Evolutionary conservation across 768 basidiomycete genomes (phyloP).

Genomic region (Russula griseocarnosa): DNA sequence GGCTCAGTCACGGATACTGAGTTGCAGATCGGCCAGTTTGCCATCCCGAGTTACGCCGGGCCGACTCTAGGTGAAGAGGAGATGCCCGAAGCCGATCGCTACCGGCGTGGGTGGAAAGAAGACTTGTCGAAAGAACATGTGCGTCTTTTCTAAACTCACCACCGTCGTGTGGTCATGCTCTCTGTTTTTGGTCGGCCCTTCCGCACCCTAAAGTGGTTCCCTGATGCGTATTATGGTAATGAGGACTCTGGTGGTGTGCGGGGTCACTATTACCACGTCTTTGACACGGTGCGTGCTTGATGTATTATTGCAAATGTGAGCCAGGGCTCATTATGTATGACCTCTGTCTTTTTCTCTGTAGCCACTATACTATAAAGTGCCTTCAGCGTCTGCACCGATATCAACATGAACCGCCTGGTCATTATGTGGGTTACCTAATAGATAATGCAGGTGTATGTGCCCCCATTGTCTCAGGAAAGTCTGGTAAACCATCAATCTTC

Average conservation of each 20-base stretch:
- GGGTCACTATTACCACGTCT: slow-evolving; percentile 73
- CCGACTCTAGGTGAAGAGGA: slow-evolving; percentile 51
- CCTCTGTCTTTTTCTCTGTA: slow-evolving; percentile 6
- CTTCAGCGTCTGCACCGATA: slow-evolving; percentile 26
- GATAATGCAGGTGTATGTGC: no score
- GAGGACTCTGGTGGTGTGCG: slow-evolving; percentile 55
- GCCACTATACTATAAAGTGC: slow-evolving; percentile 44
- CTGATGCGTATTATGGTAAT: slow-evolving; percentile 59
- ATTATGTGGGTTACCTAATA: no score
- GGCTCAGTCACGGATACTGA: slow-evolving; percentile 88
- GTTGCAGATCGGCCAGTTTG: slow-evolving; percentile 82
- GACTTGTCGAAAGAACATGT: slow-evolving; percentile 63
- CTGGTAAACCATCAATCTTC: no score
- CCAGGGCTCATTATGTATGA: neutral
- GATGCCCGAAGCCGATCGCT: slow-evolving; percentile 58
- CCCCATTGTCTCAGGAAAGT: no score
- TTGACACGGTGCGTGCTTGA: slow-evolving; percentile 51
- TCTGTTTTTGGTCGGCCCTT: neutral
- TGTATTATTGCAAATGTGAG: neutral
- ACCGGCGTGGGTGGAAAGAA: slow-evolving; percentile 63
- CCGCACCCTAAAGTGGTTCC: slow-evolving; percentile 58
- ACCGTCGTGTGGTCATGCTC: neutral
- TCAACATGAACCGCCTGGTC: neutral
- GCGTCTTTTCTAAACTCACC: slow-evolving; percentile 30
- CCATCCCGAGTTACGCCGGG: slow-evolving; percentile 57